Conservation (phyloP, 495 filamentous ascomycete genomes). For the Hypomontagnella submonticulosa region DNA sequence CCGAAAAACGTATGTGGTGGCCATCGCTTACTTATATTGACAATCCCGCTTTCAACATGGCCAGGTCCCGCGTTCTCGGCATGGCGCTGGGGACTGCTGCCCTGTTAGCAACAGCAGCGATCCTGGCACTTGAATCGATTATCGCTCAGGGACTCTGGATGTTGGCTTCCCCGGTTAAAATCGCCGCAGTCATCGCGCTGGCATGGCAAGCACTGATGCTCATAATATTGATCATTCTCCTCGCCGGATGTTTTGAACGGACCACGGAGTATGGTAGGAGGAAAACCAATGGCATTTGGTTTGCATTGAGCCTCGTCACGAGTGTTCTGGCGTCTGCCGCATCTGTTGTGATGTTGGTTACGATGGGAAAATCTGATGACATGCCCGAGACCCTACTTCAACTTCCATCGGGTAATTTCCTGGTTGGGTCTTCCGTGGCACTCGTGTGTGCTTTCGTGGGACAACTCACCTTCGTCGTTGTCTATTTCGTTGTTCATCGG, state of each 20-base stretch:
- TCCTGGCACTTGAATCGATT: conserved; percentile 53
- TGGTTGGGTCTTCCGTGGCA: conserved; percentile 53
- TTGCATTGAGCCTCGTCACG: conserved; percentile 48
- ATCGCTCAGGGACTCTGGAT: conserved; percentile 51
- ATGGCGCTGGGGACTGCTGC: conserved; percentile 53
- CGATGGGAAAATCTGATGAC: conserved; percentile 48
- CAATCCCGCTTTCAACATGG: conserved; percentile 44
- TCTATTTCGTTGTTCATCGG: conserved; percentile 50
- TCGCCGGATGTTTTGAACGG: conserved; percentile 40
- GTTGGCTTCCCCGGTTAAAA: conserved; percentile 46
- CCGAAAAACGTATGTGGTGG: conserved; percentile 12
- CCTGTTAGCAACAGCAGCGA: conserved; percentile 53
- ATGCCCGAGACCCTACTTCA: conserved; percentile 48
- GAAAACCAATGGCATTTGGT: conserved; percentile 48
- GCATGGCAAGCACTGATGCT: conserved; percentile 51
- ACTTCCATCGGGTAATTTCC: conserved; percentile 42
- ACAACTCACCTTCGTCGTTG: conserved; percentile 55
- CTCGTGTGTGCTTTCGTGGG: conserved; percentile 55
- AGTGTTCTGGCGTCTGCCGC: conserved; percentile 53
- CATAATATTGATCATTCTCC: conserved; percentile 42
- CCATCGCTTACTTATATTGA: conserved; percentile 19
- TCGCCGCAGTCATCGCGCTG: conserved; percentile 51
- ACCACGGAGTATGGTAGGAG: conserved; percentile 34
- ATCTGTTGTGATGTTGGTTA: conserved; percentile 53
- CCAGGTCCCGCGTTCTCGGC: conserved; percentile 48